Evolutionary conservation across 1,139 yeast species (phyloP).

Genomic region (Kurtzmaniella quercitrusa): DNA sequence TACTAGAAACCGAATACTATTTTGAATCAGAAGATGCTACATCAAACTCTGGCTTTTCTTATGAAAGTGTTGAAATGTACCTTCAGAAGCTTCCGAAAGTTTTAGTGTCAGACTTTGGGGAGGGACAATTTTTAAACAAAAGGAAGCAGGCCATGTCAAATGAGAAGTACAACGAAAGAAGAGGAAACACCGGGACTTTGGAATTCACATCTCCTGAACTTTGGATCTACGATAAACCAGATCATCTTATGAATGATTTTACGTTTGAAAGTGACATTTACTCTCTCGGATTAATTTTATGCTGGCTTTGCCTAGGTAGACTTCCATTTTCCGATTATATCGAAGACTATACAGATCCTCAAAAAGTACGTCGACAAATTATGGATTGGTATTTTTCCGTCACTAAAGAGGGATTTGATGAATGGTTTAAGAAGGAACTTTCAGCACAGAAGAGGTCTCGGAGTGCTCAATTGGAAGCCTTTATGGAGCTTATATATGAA

Average conservation of each 20-base stretch:
- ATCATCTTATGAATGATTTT: conserved; percentile 44
- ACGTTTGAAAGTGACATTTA: conserved; percentile 73
- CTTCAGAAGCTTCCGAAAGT: conserved; percentile 52
- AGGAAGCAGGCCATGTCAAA: conserved; percentile 18
- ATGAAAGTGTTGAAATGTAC: conserved; percentile 18
- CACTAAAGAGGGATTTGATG: conserved; percentile 15
- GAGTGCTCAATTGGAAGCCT: conserved; percentile 12
- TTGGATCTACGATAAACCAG: conserved; percentile 32
- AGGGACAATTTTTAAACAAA: conserved; percentile 64
- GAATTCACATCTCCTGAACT: conserved; percentile 88
- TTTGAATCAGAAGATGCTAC: conserved; percentile 7
- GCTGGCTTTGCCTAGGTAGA: conserved; percentile 65
- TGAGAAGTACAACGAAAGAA: conserved; percentile 17
- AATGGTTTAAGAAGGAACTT: conserved; percentile 20
- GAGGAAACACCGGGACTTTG: conserved; percentile 79
- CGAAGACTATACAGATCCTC: conserved; percentile 32
- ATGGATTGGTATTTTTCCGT: conserved; percentile 27
- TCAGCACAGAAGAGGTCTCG: conserved; percentile 6
- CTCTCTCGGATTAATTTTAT: conserved; percentile 76
- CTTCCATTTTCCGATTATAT: conserved; percentile 49
- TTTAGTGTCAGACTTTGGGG: conserved; percentile 86
- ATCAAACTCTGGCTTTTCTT: conserved; percentile 6
- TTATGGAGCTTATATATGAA: conserved; percentile 21
- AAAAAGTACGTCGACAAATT: conserved; percentile 21
- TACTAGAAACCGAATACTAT: conserved; percentile 42